Conservation (phyloP, 225 moss, liverwort and hornwort genomes). For the Rhytidiadelphus loreus region DNA sequence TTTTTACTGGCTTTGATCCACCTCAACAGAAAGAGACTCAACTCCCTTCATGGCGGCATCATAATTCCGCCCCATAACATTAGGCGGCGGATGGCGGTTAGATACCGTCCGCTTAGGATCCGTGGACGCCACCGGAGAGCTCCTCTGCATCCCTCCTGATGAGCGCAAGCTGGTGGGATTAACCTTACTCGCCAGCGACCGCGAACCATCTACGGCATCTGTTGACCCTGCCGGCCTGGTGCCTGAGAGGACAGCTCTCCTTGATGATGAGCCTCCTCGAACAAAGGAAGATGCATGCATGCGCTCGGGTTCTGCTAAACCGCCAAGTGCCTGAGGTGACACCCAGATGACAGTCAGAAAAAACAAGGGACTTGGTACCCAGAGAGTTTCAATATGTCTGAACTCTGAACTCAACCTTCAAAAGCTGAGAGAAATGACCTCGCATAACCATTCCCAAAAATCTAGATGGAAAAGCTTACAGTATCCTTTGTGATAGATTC, state of each 20-base stretch:
- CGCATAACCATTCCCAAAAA: neutral
- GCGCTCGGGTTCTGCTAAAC: conserved; percentile 80
- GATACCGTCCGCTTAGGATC: conserved; percentile 99
- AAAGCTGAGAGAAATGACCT: neutral
- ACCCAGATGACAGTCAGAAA: neutral
- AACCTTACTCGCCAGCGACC: conserved; percentile 65
- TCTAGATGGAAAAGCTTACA: conserved; percentile 27
- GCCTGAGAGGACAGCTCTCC: conserved; percentile 79
- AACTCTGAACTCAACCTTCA: neutral
- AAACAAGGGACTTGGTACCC: neutral
- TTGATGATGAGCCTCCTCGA: conserved; percentile 87
- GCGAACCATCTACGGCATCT: conserved; percentile 68
- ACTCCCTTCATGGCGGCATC: conserved; percentile 62
- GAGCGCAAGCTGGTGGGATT: conserved; percentile 83
- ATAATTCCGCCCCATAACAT: conserved; percentile 45
- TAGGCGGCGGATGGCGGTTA: conserved; percentile 63
- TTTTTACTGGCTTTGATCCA: conserved; percentile 58
- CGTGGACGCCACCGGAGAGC: conserved; percentile 78
- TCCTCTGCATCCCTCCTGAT: conserved; percentile 84
- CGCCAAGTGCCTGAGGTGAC: conserved; percentile 18
- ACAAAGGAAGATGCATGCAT: conserved; percentile 80
- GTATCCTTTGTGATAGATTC: conserved; percentile 62
- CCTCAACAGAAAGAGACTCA: conserved; percentile 67
- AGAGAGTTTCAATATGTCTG: neutral
- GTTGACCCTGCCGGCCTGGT: conserved; percentile 59